Percentiles rank a stretch among this genome's conserved stretches.
These are phyloP conservation scores for Lycium ferocissimum DNA, from an alignment of 257 asterid genomes.

Conservation along the genomic window DNA sequence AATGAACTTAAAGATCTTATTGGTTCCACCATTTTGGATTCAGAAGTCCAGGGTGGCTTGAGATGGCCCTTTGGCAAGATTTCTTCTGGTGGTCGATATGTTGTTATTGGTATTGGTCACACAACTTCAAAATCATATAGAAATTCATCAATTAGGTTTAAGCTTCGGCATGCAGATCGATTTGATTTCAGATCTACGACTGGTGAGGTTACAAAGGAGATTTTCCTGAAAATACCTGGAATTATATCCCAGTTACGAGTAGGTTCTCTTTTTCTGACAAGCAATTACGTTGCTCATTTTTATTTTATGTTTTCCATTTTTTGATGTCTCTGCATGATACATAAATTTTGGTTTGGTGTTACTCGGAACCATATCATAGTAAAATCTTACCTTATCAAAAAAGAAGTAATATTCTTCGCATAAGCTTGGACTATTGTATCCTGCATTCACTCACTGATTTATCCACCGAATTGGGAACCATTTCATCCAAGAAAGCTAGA, in stretches of 20 bases:
- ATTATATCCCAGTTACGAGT: constrained; percentile 45
- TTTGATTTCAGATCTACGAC: constrained; percentile 51
- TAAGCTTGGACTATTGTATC: background rate
- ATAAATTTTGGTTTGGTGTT: background rate
- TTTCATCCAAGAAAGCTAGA: background rate
- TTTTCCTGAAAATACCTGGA: constrained; percentile 43
- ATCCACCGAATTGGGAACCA: background rate
- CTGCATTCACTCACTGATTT: background rate
- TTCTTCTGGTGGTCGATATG: constrained; percentile 48
- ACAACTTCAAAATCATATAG: constrained; percentile 38
- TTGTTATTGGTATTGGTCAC: constrained; percentile 53
- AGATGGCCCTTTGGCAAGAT: constrained; percentile 55
- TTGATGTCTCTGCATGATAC: background rate
- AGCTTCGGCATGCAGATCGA: constrained; percentile 51
- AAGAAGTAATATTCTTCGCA: no score
- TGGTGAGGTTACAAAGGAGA: constrained; percentile 55
- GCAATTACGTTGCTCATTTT: background rate
- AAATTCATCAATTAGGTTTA: constrained; percentile 51
- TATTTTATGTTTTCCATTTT: background rate
- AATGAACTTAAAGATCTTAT: constrained; percentile 43
- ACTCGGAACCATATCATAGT: background rate
- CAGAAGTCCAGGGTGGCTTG: constrained; percentile 53
- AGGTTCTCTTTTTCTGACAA: constrained; percentile 18
- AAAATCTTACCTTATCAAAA: no score
- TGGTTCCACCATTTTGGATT: constrained; percentile 50